Base-by-base conservation (phyloP, 768 basidiomycete species). In the Termitomyces sp. region DNA sequence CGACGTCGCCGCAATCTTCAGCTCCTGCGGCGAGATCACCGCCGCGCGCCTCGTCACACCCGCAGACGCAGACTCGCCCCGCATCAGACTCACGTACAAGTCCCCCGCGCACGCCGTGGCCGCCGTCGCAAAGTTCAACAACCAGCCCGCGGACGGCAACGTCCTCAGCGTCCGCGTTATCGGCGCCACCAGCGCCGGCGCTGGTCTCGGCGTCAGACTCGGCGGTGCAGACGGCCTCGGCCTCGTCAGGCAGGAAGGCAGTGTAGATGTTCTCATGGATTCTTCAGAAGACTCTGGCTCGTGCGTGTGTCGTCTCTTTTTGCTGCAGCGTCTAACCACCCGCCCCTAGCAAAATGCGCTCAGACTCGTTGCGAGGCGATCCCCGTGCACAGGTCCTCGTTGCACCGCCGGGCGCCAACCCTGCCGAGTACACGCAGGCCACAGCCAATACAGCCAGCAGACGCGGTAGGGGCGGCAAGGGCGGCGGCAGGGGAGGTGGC, bases 1-100 rank as follows among this genome's bases (percentile, higher is more conserved):
- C 16, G 92, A 94, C 70, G 91, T 94, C 50, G 82, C 85, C 68
- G 89, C 91, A 28, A 93, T 93, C 56, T 94, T 94, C 79, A 86
- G 87, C 62, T 84, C 87, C 26, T 91, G 91, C 65, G 89, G 89
- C 7, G 74, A 82, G 20, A 84, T 89, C 62, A 79, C 82, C 35
- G 75, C 78, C 18, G 74, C 76, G 36, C 78, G 76, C 52, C 71
- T 80, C 18, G 63, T 76, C 13, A 64, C 59, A 1, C 48, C 43
- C 14, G 8, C 68, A 52, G 68, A 64, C 65, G 66, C 66, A 55
- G 69, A 70, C 3, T 40, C 58, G 10, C 81, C 87, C 14, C 70
- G 77, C 3, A 88, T 93, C 56, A 82, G 89, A 20, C 76, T 94
- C 20, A 88, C 88, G 13, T 89, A 90, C 78, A 87, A 90, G 67